phyloP scores from a whole-genome alignment of 352 stramenopile species.

The Pythium brachiatum region DNA sequence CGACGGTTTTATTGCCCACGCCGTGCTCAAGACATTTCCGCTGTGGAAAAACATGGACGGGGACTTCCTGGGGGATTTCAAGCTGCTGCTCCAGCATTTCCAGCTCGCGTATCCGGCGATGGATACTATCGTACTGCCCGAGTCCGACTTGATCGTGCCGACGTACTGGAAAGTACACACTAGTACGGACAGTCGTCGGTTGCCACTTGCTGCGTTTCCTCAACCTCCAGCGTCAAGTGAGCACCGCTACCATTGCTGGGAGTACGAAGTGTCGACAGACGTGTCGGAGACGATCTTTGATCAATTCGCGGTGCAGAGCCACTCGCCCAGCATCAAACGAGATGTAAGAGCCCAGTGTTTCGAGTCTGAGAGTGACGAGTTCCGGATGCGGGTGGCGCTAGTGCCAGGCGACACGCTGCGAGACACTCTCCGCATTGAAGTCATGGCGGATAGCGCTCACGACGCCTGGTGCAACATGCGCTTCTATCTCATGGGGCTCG shows the following conservation, averaged over 20 bases:
- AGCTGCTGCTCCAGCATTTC: slow-evolving; percentile 22
- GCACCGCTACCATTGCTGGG: slow-evolving; percentile 4
- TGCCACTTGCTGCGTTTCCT: too few relatives aligned
- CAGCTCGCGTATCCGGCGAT: slow-evolving; percentile 20
- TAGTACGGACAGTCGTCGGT: too few relatives aligned
- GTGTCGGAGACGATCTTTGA: slow-evolving; percentile 6
- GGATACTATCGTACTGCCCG: slow-evolving; percentile 7
- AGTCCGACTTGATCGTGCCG: slow-evolving; percentile 25
- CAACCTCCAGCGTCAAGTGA: too few relatives aligned
- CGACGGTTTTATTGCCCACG: slow-evolving; percentile 15
- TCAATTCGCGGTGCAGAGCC: slow-evolving; percentile 8
- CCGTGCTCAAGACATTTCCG: slow-evolving; percentile 1
- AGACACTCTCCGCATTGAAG: background rate
- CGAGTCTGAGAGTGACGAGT: background rate
- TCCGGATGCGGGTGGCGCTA: background rate
- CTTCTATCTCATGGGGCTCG: background rate
- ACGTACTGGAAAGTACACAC: slow-evolving; percentile 25
- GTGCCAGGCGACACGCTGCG: background rate
- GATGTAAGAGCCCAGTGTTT: background rate
- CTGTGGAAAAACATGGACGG: slow-evolving; percentile 18
- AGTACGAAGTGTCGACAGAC: slow-evolving; percentile 3
- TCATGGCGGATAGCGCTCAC: background rate
- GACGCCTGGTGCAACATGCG: background rate
- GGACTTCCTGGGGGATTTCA: slow-evolving; percentile 18
- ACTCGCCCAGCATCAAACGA: background rate